phyloP scores from a whole-genome alignment of 805 yeast species.

The Ogataea ganodermae region DNA sequence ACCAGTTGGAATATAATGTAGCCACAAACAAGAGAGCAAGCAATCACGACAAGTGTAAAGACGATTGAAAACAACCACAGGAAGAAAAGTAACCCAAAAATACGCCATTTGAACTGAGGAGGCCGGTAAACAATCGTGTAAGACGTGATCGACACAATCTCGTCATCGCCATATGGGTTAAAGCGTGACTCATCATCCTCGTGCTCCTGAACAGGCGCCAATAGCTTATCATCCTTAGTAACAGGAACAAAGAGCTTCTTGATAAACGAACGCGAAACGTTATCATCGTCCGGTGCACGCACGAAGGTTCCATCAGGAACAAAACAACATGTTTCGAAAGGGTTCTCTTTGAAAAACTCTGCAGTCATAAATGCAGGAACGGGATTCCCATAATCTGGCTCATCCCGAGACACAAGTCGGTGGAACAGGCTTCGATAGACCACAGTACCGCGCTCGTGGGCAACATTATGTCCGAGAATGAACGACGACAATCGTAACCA shows the following conservation, averaged over 20 bases:
- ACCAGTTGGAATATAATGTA: conserved; percentile 5
- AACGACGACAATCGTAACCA: conserved; percentile 79
- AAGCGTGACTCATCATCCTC: conserved; percentile 30
- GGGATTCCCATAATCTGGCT: conserved; percentile 56
- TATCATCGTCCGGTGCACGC: conserved; percentile 86
- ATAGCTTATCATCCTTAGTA: conserved; percentile 69
- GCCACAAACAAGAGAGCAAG: conserved; percentile 31
- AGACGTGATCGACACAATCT: conserved; percentile 35
- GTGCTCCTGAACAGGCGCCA: conserved; percentile 43
- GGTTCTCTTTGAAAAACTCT: conserved; percentile 44
- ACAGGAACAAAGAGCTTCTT: conserved; percentile 78
- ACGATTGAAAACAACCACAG: conserved; percentile 50
- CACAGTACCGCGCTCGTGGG: conserved; percentile 71
- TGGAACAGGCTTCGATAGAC: conserved; percentile 54
- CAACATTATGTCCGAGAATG: conserved; percentile 59
- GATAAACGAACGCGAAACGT: conserved; percentile 63
- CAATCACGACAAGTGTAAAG: conserved; percentile 28
- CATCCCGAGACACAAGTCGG: conserved; percentile 31
- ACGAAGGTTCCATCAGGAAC: conserved; percentile 81
- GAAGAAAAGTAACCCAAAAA: conserved; percentile 46
- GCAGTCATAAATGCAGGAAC: conserved; percentile 49
- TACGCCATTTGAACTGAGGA: conserved; percentile 65
- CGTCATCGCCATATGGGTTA: conserved; percentile 39
- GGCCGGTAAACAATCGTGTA: conserved; percentile 87
- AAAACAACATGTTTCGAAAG: conserved; percentile 53